Evolutionary conservation across 768 basidiomycete genomes (phyloP).

Genomic region (Thelephora aurantiotincta): DNA sequence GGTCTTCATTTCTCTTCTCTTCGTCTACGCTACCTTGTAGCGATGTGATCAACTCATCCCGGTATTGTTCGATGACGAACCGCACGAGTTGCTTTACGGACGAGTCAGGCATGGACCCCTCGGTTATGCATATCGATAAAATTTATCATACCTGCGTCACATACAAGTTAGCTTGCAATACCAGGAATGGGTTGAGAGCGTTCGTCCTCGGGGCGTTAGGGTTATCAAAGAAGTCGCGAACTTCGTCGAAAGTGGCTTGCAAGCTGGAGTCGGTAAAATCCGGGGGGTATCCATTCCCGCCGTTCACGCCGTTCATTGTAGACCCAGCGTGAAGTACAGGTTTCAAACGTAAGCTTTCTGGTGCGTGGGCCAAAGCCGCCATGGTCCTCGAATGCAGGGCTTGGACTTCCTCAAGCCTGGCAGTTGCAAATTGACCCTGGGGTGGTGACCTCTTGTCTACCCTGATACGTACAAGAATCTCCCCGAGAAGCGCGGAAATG

Average conservation of each 20-base stretch:
- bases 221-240: slow-evolving; percentile 86
- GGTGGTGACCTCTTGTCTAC: slow-evolving; percentile 81
- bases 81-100: slow-evolving; percentile 72
- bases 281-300: slow-evolving; percentile 18
- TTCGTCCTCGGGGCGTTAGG: slow-evolving; percentile 77
- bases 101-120: background rate
- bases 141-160: slow-evolving; percentile 63
- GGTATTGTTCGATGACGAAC: slow-evolving; percentile 86
- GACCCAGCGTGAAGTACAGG: slow-evolving; percentile 26
- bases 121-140: slow-evolving; percentile 1
- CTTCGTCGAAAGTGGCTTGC: slow-evolving; percentile 76
- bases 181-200: slow-evolving; percentile 79
- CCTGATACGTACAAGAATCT: slow-evolving; percentile 76
- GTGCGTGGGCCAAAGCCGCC: slow-evolving; percentile 58
- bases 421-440: slow-evolving; percentile 75
- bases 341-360: slow-evolving; percentile 63
- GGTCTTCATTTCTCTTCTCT: slow-evolving; percentile 49
- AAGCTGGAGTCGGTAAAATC: slow-evolving; percentile 63
- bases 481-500: slow-evolving; percentile 74
- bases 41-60: slow-evolving; percentile 65
- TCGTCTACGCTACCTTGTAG: slow-evolving; percentile 56
- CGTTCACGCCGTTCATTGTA: background rate
- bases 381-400: slow-evolving; percentile 68
- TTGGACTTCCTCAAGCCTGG: slow-evolving; percentile 72
- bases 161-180: slow-evolving; percentile 86